A percentile compares a stretch with the other conserved stretches of the same genome.
phyloP scores from a whole-genome alignment of 257 asterid genomes.

The Ajuga chamaepitys region DNA sequence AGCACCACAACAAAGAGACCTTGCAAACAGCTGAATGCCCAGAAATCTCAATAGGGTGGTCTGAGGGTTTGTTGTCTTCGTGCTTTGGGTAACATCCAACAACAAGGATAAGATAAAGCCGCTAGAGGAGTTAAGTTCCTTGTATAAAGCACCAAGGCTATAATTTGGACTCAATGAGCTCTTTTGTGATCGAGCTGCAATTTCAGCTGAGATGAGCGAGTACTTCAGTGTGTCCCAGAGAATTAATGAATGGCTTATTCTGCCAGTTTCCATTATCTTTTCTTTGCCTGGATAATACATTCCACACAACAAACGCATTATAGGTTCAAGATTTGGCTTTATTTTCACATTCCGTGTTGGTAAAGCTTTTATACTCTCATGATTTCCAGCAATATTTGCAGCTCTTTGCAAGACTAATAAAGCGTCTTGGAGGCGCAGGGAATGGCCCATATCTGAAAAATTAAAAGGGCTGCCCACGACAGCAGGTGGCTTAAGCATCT shows the following conservation, averaged over 20 bases:
- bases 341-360: conserved; percentile 40
- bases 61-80: conserved; percentile 40
- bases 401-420: conserved; percentile 53
- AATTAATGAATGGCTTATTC: conserved; percentile 57
- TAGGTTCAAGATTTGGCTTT: conserved; percentile 54
- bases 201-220: conserved; percentile 73
- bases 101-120: conserved; percentile 77
- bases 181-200: conserved; percentile 77
- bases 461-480: conserved; percentile 23
- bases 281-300: conserved; percentile 68
- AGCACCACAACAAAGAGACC: conserved; percentile 47
- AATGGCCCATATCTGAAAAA: conserved; percentile 24
- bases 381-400: conserved; percentile 47
- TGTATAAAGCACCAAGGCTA: conserved; percentile 50
- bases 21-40: conserved; percentile 68
- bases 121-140: conserved; percentile 73
- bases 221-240: conserved; percentile 89
- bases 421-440: conserved; percentile 49
- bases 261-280: conserved; percentile 59
- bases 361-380: conserved; percentile 41
- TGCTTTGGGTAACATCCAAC: conserved; percentile 57
- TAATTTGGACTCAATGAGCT: conserved; percentile 59
- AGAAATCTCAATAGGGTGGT: conserved; percentile 52
- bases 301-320: conserved; percentile 47
- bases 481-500: conserved; percentile 25